Base-by-base conservation (phyloP, 2,329 filamentous ascomycete species). In the Pseudocercospora vitis region DNA sequence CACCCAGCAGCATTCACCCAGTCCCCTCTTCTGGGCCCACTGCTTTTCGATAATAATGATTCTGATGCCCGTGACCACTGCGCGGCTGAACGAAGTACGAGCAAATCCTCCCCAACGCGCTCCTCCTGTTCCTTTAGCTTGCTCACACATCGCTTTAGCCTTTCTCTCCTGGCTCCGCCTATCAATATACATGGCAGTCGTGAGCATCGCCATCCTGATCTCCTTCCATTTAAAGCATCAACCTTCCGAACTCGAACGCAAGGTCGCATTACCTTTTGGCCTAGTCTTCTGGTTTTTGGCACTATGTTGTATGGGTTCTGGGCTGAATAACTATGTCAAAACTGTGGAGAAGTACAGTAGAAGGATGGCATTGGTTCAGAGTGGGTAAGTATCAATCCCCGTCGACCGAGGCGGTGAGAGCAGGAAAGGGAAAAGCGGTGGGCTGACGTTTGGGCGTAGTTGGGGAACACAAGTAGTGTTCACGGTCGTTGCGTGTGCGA, bases 81-180 rank as follows among this genome's bases (percentile, higher is more conserved):
- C 67, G 88, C 88, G 44, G 90, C 90, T 58, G 88, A 91, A 71
- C 76, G 88, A 70, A 91, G n/a, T n/a, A n/a, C n/a, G n/a, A n/a
- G n/a, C n/a, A n/a, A n/a, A n/a, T n/a, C n/a, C n/a, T n/a, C n/a
- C n/a, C n/a, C n/a, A n/a, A n/a, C n/a, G n/a, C n/a, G n/a, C n/a
- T n/a, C n/a, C n/a, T n/a, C n/a, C n/a, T n/a, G n/a, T n/a, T n/a
- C n/a, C n/a, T n/a, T n/a, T n/a, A n/a, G n/a, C n/a, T n/a, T n/a
- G n/a, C n/a, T n/a, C n/a, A n/a, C n/a, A n/a, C n/a, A n/a, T n/a
- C n/a, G n/a, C n/a, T n/a, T n/a, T n/a, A n/a, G n/a, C 83, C 0
- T 96, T 96, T 68, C 85, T 97, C 23, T 94, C 92, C 1, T 96
- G 94, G 81, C 83, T 97, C 16, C 85, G 91, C 3, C 81, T 97